Evolutionary conservation across 192 early-diverging fungal species (phyloP).

Genomic region (Linnemannia exigua): DNA sequence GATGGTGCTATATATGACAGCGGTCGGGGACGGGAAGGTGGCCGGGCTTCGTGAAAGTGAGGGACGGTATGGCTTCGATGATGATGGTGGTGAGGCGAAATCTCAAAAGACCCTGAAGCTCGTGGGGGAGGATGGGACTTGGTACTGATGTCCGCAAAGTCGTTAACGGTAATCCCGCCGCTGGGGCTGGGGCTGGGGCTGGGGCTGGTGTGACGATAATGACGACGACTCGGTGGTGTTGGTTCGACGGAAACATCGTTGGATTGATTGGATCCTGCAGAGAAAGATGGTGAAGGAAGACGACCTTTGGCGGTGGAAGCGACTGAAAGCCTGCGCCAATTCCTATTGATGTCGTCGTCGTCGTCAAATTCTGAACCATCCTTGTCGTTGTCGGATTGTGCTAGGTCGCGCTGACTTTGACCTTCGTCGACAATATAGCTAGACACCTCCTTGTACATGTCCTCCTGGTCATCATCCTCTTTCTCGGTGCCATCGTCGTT

Average conservation of each 20-base stretch:
- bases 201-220: not conserved
- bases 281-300: slow-evolving; percentile 45
- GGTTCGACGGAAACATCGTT: not conserved
- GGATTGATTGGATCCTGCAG: slow-evolving; percentile 3
- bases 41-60: not conserved
- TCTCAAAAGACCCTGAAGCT: not conserved
- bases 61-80: slow-evolving; percentile 24
- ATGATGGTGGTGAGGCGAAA: slow-evolving; percentile 6
- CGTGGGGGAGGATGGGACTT: not conserved
- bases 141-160: not conserved
- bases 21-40: not conserved
- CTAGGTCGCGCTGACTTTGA: not conserved
- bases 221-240: not conserved
- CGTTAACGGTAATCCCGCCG: not conserved
- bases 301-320: slow-evolving; percentile 3
- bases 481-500: not conserved
- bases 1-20: slow-evolving; percentile 15
- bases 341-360: slow-evolving; percentile 5
- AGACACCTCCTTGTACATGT: slow-evolving; percentile 21
- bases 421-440: not conserved
- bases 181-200: not conserved
- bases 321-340: not conserved
- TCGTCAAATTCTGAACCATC: slow-evolving; percentile 10
- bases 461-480: not conserved
- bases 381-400: slow-evolving; percentile 17